Percentiles rank a stretch among this genome's conserved stretches.
Evolutionary conservation across 805 yeast genomes (phyloP).

Genomic region (Starmerella gropengiesseri): DNA sequence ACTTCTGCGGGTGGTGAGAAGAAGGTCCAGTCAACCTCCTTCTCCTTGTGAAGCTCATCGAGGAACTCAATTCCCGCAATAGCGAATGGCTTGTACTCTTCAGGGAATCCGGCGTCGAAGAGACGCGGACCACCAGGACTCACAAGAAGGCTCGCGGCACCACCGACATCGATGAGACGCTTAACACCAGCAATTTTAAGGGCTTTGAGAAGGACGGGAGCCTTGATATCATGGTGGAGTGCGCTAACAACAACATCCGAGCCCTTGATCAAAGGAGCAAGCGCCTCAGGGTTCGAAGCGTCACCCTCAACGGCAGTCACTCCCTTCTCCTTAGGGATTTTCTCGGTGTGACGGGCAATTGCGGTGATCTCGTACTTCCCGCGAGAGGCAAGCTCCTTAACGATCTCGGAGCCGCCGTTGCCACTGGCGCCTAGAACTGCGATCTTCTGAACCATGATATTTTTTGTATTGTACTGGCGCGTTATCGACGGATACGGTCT

Average conservation of each 20-base stretch:
- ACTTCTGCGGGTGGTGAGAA: slow-evolving; percentile 12
- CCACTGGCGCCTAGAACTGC: slow-evolving; percentile 24
- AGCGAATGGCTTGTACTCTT: slow-evolving; percentile 9
- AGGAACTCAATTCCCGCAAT: slow-evolving; percentile 6
- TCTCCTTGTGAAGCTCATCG: slow-evolving; percentile 3
- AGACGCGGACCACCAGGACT: slow-evolving; percentile 15
- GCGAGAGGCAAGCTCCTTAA: slow-evolving; percentile 11
- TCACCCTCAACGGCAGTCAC: slow-evolving; percentile 14
- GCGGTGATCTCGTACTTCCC: slow-evolving; percentile 12
- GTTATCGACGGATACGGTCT: no score
- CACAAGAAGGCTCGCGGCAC: slow-evolving; percentile 14
- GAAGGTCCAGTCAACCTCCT: slow-evolving; percentile 16
- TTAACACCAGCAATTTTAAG: slow-evolving; percentile 13
- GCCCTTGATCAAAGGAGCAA: slow-evolving; percentile 9
- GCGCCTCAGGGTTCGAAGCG: slow-evolving; percentile 11
- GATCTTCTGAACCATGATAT: slow-evolving; percentile 9
- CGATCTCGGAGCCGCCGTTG: slow-evolving; percentile 29
- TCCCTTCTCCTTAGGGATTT: slow-evolving; percentile 2
- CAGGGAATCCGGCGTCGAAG: slow-evolving; percentile 16
- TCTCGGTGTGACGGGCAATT: slow-evolving; percentile 14
- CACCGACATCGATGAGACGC: slow-evolving; percentile 16
- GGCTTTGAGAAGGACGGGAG: slow-evolving; percentile 1
- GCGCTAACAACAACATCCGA: slow-evolving; percentile 14
- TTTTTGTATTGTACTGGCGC: no score
- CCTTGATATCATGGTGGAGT: slow-evolving; percentile 8